Percentiles rank a stretch among this genome's conserved stretches.
phyloP scores from a whole-genome alignment of 2,329 filamentous ascomycete genomes.

The Tolypocladium paradoxum region DNA sequence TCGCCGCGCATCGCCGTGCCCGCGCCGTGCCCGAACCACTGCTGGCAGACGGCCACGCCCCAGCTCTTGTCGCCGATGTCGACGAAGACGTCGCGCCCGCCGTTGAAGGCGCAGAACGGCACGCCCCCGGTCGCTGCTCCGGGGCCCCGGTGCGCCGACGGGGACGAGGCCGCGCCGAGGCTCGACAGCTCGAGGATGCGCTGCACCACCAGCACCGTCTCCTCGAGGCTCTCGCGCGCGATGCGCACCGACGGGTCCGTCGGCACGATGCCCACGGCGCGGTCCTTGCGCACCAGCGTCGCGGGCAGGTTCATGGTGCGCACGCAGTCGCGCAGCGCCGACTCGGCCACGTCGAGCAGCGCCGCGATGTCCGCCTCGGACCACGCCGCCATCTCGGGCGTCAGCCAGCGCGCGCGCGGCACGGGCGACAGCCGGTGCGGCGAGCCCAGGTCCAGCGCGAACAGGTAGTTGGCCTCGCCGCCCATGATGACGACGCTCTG shows the following conservation, averaged over 20 bases:
- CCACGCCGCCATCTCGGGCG: slow-evolving; percentile 70
- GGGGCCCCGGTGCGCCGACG: too few relatives aligned
- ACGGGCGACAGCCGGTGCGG: slow-evolving; percentile 60
- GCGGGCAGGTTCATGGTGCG: slow-evolving; percentile 71
- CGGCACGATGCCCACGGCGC: slow-evolving; percentile 70
- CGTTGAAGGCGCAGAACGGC: slow-evolving; percentile 97
- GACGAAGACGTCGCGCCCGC: slow-evolving; percentile 94
- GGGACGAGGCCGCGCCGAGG: slow-evolving; percentile 27
- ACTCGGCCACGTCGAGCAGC: slow-evolving; percentile 84
- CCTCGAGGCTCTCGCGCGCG: slow-evolving; percentile 80
- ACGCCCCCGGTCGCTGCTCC: slow-evolving; percentile 31
- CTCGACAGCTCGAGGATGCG: slow-evolving; percentile 80
- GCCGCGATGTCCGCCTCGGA: slow-evolving; percentile 63
- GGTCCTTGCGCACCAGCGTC: slow-evolving; percentile 73
- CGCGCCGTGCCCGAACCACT: slow-evolving; percentile 59
- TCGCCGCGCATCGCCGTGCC: slow-evolving; percentile 48
- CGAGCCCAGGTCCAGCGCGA: slow-evolving; percentile 58
- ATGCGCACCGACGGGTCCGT: slow-evolving; percentile 51
- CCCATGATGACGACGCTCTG: slow-evolving; percentile 84
- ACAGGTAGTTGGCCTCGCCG: slow-evolving; percentile 92
- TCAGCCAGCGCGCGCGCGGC: slow-evolving; percentile 57
- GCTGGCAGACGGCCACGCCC: slow-evolving; percentile 87
- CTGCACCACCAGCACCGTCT: slow-evolving; percentile 90
- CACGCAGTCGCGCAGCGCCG: slow-evolving; percentile 71
- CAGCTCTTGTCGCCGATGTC: slow-evolving; percentile 97